These are phyloP conservation scores for Aaosphaeria pasadenensis DNA, from an alignment of 2,329 filamentous ascomycete genomes.

Conservation along the genomic window DNA sequence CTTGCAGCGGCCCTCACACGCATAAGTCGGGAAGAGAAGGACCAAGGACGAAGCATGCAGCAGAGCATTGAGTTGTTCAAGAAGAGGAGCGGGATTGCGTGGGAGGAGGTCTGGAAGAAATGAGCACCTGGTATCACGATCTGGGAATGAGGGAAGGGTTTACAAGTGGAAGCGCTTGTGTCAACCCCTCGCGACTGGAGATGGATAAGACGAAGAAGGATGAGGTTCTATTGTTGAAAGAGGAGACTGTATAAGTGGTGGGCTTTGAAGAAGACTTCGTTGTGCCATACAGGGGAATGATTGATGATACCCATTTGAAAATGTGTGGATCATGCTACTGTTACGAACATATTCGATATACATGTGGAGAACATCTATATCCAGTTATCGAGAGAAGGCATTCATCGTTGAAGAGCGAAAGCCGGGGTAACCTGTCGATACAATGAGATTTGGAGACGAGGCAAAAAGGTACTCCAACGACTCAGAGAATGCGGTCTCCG, in stretches of 20 bases:
- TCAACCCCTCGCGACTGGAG: too few relatives aligned
- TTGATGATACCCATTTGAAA: not conserved
- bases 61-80: conserved; percentile 41
- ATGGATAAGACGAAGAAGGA: too few relatives aligned
- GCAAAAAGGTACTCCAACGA: too few relatives aligned
- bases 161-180: too few relatives aligned
- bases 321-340: too few relatives aligned
- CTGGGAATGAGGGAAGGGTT: not conserved
- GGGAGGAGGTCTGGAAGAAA: conserved; percentile 9
- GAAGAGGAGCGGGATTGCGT: conserved; percentile 35
- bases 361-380: too few relatives aligned
- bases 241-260: not conserved
- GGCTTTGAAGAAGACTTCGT: not conserved
- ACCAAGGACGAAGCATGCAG: conserved; percentile 39
- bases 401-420: too few relatives aligned
- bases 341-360: too few relatives aligned
- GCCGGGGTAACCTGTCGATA: too few relatives aligned
- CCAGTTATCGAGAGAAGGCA: too few relatives aligned
- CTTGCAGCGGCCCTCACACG: conserved; percentile 41
- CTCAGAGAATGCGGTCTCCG: too few relatives aligned
- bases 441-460: too few relatives aligned
- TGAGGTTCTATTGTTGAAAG: not conserved
- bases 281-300: not conserved
- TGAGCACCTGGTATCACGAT: not conserved
- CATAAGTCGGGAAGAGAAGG: conserved; percentile 47